Conservation (phyloP, 495 filamentous ascomycete genomes). For the Xylaria intraflava region DNA sequence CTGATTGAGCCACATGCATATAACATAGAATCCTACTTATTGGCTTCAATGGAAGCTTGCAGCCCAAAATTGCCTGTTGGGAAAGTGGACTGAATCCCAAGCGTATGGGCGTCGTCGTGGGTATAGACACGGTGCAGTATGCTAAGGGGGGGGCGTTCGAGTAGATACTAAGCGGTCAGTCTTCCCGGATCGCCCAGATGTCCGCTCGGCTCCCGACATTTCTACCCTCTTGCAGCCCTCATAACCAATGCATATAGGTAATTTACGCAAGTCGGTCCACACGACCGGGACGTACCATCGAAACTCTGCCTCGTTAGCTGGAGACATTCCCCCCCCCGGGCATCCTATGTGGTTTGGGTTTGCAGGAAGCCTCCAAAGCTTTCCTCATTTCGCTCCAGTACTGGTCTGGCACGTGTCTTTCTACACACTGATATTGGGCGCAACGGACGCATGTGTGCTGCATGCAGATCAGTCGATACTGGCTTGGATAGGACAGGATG, state of each 20-base stretch:
- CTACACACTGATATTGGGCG: constrained; percentile 11
- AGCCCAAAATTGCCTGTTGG: not conserved
- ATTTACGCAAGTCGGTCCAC: constrained; percentile 1
- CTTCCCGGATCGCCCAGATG: not conserved
- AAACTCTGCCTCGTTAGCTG: not conserved
- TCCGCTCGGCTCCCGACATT: constrained; percentile 2
- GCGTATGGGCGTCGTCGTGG: not conserved
- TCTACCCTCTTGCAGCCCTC: not conserved
- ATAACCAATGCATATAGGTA: no score
- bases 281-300: not conserved
- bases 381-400: constrained; percentile 5
- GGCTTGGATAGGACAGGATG: constrained; percentile 7
- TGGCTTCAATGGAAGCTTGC: not conserved
- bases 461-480: constrained; percentile 15
- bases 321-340: not conserved
- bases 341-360: not conserved
- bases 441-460: constrained; percentile 8
- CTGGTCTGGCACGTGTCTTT: constrained; percentile 9
- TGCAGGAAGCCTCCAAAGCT: not conserved
- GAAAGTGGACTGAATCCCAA: not conserved
- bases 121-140: not conserved
- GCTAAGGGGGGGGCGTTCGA: not conserved
- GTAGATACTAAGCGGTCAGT: no score
- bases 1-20: constrained; percentile 11
- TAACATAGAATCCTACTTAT: not conserved